These are phyloP conservation scores for Pseudocercospora musae DNA, from an alignment of 2,329 filamentous ascomycete genomes.

Conservation along the genomic window DNA sequence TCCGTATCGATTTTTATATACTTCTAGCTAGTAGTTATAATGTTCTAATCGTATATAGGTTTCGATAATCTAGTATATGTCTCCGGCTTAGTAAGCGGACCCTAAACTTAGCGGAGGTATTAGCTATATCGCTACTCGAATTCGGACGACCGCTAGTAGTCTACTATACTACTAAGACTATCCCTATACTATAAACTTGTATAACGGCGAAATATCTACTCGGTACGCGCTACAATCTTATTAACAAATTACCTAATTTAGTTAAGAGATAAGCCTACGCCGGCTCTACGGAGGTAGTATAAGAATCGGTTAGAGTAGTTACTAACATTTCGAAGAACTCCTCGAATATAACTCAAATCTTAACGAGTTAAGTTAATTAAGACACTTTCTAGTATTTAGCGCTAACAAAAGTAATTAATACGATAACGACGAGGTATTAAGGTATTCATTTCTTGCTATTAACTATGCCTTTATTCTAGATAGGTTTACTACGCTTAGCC, in stretches of 20 bases:
- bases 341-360: no score
- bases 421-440: no score
- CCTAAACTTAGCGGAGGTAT: not conserved
- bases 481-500: no score
- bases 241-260: not conserved
- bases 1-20: not conserved
- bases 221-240: not conserved
- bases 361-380: no score
- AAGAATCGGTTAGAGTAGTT: no score
- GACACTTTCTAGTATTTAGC: no score
- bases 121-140: not conserved
- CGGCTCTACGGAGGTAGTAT: no score
- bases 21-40: not conserved
- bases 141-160: not conserved
- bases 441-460: no score
- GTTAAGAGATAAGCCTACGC: no score
- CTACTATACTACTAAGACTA: not conserved
- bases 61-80: not conserved
- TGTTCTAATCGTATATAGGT: not conserved
- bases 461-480: no score
- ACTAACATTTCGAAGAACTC: no score
- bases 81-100: not conserved
- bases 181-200: not conserved
- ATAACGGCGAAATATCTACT: not conserved
- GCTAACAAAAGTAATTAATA: no score